Evolutionary conservation across 331 rosid species (phyloP), one percentile per base, ranked within the genome.

Genomic region (Rosa hybrid): DNA sequence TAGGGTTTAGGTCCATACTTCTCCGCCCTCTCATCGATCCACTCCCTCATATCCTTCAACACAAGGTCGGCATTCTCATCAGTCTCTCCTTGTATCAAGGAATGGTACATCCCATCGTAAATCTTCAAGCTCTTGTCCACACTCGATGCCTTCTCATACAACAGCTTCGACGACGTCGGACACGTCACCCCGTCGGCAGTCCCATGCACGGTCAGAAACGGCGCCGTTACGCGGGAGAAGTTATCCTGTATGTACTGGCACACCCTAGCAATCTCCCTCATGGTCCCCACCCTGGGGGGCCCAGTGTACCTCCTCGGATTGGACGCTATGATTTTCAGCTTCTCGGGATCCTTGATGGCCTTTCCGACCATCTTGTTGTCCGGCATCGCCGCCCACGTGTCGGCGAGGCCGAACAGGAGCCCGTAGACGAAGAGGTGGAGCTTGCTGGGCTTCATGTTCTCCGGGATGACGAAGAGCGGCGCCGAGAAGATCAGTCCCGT

Each of bases 371-470:
- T 95, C 75, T 90, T 92, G 65, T 95, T 92, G 59, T 95, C 98
- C 8, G 98, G 98, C 98, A 95, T 90, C 0, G 90, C 84, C 0
- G 97, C 98, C 98, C 98, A 95, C 25, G 98, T 95, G 87, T 95
- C 98, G 0, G 98, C 98, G 4, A 87, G 10, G 3, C 98, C 98
- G 69, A 95, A 95, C 41, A 95, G 79, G 0, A 92, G 86, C 4
- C 97, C 98, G 89, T 87, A 94, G 25, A 86, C 18, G 57, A 90
- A 92, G 45, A 94, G 38, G 3, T 79, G 83, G 1, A 89, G 74
- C 39, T 54, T 89, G 25, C 94, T 90, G 5, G 97, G 98, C 71
- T 91, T 94, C 98, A 94, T 94, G 72, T 91, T 89, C 76, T 94
- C 98, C 1, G 97, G 96, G 14, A 92, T 94, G 12, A 94, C 98